phyloP scores from a whole-genome alignment of 73 alveolate genomes.

The Stentor coeruleus region DNA sequence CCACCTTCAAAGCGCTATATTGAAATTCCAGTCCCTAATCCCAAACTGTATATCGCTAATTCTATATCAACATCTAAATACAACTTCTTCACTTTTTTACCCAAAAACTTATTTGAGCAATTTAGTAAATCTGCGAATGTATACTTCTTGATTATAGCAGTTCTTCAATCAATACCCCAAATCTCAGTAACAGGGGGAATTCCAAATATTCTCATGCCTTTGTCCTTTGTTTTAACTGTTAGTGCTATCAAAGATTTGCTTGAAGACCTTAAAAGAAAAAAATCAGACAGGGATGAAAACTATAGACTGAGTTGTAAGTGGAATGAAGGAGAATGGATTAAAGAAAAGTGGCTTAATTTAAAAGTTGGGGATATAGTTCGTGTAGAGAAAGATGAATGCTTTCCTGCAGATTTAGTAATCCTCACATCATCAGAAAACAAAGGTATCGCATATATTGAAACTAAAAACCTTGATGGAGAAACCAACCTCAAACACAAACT shows the following conservation, averaged over 20 bases:
- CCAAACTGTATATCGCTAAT: constrained; percentile 35
- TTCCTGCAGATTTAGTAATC: constrained; percentile 89
- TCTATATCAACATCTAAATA: constrained; percentile 77
- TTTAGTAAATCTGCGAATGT: constrained; percentile 71
- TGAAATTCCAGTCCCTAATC: constrained; percentile 4
- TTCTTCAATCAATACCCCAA: constrained; percentile 68
- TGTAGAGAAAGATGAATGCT: constrained; percentile 71
- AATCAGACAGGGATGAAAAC: constrained; percentile 35
- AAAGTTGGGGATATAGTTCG: constrained; percentile 87
- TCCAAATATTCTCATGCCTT: constrained; percentile 55
- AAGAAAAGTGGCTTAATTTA: constrained; percentile 28
- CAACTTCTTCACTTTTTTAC: constrained; percentile 58
- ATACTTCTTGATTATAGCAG: constrained; percentile 67
- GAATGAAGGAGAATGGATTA: constrained; percentile 33
- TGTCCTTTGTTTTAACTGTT: constrained; percentile 55
- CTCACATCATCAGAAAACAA: constrained; percentile 75
- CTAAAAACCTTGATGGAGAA: constrained; percentile 95
- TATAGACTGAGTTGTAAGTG: constrained; percentile 24
- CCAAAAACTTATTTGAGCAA: constrained; percentile 57
- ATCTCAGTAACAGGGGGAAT: constrained; percentile 65
- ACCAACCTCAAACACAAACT: constrained; percentile 93
- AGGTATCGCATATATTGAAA: constrained; percentile 92
- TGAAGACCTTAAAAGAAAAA: constrained; percentile 82
- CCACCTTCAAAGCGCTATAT: not conserved
- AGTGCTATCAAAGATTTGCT: constrained; percentile 82